Evolutionary conservation across 2,329 filamentous ascomycete species (phyloP).

Genomic region (Neofusicoccum laricinum): DNA sequence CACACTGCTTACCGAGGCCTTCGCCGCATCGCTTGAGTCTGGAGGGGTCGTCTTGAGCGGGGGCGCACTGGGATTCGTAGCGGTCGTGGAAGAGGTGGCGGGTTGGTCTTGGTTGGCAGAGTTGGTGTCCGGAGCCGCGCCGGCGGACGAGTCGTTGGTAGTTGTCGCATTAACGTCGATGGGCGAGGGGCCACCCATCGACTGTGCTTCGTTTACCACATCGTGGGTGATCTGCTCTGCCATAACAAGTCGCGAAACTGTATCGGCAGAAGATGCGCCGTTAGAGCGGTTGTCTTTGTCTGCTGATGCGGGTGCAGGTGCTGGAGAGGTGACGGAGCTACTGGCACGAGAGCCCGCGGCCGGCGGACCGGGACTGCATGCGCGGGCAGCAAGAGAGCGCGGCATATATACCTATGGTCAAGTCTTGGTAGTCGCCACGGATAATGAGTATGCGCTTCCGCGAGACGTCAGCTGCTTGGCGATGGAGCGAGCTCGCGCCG

Average conservation of each 20-base stretch:
- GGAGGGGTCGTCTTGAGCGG: conserved; percentile 17
- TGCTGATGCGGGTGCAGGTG: conserved; percentile 8
- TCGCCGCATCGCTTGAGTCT: conserved; percentile 3
- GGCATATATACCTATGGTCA: conserved; percentile 39
- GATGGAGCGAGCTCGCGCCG: conserved; percentile 28
- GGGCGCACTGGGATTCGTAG: conserved; percentile 24
- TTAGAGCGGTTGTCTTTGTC: conserved; percentile 34
- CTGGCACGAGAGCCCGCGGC: conserved; percentile 17
- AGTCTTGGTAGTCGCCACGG: conserved; percentile 38
- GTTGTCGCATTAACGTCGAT: conserved; percentile 65
- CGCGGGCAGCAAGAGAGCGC: conserved; percentile 24
- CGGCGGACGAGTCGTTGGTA: conserved; percentile 53
- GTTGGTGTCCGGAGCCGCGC: conserved; percentile 38
- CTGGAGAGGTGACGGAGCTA: conserved; percentile 11
- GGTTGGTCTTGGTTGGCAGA: conserved; percentile 31
- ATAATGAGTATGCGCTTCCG: conserved; percentile 38
- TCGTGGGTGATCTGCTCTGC: conserved; percentile 67
- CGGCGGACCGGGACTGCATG: conserved; percentile 19
- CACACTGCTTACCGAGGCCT: conserved; percentile 25
- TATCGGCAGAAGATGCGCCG: conserved; percentile 27
- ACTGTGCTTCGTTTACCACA: conserved; percentile 70
- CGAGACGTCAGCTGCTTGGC: conserved; percentile 34
- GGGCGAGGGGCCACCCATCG: conserved; percentile 61
- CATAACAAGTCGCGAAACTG: conserved; percentile 64
- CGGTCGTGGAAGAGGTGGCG: conserved; percentile 36